These are phyloP conservation scores for Sutorius australiensis DNA, from an alignment of 768 basidiomycete species.

Conservation along the genomic window DNA sequence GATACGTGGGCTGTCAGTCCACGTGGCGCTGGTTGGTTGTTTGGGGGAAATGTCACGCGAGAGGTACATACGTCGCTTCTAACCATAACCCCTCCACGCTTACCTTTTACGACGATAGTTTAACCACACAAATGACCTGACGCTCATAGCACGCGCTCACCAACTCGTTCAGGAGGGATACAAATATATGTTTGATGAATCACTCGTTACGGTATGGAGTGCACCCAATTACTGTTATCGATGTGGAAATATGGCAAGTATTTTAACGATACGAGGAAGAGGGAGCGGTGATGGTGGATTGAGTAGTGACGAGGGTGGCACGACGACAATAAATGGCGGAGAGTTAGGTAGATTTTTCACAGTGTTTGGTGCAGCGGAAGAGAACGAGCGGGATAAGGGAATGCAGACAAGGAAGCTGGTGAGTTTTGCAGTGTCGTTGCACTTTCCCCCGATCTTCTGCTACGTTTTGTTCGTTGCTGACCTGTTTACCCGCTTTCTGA, in stretches of 20 bases:
- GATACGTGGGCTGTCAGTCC: constrained; percentile 97
- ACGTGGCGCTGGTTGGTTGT: constrained; percentile 93
- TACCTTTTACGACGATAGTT: constrained; percentile 50
- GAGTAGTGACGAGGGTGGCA: constrained; percentile 1
- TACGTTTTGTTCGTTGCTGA: not conserved
- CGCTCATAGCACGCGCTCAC: constrained; percentile 90
- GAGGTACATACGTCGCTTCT: constrained; percentile 49
- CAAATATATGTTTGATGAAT: constrained; percentile 95
- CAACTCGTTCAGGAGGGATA: constrained; percentile 95
- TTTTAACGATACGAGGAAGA: constrained; percentile 76
- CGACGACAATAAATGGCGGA: constrained; percentile 7
- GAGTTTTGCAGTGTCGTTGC: constrained; percentile 23
- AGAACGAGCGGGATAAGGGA: constrained; percentile 83
- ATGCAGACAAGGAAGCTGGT: constrained; percentile 75
- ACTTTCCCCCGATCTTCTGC: not conserved
- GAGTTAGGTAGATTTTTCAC: constrained; percentile 55
- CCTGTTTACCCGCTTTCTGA: not conserved
- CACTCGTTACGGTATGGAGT: constrained; percentile 90
- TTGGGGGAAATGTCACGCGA: constrained; percentile 79
- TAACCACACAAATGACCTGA: constrained; percentile 86
- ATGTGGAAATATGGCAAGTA: constrained; percentile 88
- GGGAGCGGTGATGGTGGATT: constrained; percentile 33
- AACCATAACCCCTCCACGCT: not conserved
- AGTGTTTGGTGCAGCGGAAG: constrained; percentile 82
- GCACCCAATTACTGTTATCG: constrained; percentile 86